phyloP scores from a whole-genome alignment of 176 grass and related monocot species.

The Dendrocalamus sinicus region DNA sequence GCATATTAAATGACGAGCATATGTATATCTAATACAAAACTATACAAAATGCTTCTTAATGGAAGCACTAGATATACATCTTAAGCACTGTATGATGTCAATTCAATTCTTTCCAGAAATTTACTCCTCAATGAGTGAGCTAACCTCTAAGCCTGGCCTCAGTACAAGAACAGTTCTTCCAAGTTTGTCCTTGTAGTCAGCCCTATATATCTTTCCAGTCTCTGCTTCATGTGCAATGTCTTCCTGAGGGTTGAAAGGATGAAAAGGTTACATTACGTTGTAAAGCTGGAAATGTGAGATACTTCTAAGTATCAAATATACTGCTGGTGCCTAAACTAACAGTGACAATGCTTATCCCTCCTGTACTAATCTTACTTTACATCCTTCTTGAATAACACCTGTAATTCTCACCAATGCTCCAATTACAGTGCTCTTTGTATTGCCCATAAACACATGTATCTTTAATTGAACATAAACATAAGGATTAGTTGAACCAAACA shows the following conservation, averaged over 20 bases:
- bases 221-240: conserved; percentile 74
- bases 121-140: background rate
- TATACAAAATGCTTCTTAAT: conserved; percentile 13
- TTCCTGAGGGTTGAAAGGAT: conserved; percentile 51
- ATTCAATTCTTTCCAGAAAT: conserved; percentile 26
- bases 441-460: background rate
- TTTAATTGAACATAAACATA: conserved; percentile 17
- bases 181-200: conserved; percentile 75
- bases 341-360: background rate
- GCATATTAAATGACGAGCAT: background rate
- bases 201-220: conserved; percentile 83
- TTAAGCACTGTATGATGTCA: background rate
- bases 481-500: conserved; percentile 5
- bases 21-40: conserved; percentile 6
- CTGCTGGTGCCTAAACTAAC: background rate
- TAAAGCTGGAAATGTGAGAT: conserved; percentile 4
- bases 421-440: background rate
- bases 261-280: conserved; percentile 19
- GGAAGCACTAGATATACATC: background rate
- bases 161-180: conserved; percentile 87
- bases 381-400: background rate
- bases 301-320: conserved; percentile 5
- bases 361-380: background rate
- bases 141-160: conserved; percentile 79
- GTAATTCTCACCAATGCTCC: conserved; percentile 3